Conservation (phyloP, 2,329 filamentous ascomycete genomes). For the Fusarium sp. region DNA sequence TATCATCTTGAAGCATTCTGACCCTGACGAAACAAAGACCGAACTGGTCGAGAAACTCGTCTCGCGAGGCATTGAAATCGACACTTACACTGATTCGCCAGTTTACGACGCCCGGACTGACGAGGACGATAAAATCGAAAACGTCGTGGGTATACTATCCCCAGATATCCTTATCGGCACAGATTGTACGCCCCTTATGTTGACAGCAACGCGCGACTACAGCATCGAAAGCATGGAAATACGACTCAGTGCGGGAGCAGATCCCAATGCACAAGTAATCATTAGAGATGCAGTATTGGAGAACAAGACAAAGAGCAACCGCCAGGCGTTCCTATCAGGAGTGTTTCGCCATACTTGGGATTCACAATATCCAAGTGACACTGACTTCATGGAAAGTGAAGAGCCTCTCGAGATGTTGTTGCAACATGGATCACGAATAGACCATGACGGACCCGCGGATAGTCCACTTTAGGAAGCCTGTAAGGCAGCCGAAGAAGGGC, state of each 20-base stretch:
- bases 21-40: not conserved
- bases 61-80: constrained; percentile 1
- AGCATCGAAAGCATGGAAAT: constrained; percentile 4
- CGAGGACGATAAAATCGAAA: not conserved
- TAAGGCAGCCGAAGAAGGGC: not conserved
- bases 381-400: not conserved
- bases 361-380: not conserved
- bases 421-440: constrained; percentile 5
- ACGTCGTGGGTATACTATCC: not conserved
- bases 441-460: not conserved
- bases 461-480: constrained; percentile 16
- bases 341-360: constrained; percentile 5
- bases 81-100: constrained; percentile 6
- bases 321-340: constrained; percentile 13
- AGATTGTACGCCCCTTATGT: constrained; percentile 20
- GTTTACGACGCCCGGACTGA: not conserved
- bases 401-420: constrained; percentile 13
- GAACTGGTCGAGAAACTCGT: constrained; percentile 8
- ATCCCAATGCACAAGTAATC: not conserved
- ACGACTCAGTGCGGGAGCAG: constrained; percentile 10
- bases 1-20: constrained; percentile 3
- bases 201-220: not conserved
- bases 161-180: not conserved
- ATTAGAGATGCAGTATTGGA: not conserved
- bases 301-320: not conserved